phyloP scores from a whole-genome alignment of 202 grass and related monocot genomes.

The Zizania palustris region DNA sequence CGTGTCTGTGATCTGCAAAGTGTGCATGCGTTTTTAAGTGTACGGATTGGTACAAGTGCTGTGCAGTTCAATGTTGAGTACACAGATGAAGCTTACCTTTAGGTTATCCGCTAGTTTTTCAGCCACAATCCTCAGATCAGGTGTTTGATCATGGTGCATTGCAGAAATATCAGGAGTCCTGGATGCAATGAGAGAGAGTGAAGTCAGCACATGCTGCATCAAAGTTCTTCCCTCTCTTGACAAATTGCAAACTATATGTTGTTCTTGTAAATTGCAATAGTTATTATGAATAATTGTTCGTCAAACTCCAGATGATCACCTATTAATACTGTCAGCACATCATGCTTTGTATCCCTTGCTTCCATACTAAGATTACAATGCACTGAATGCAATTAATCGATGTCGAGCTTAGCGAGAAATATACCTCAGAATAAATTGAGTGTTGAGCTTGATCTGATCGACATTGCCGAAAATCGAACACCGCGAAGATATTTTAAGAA shows the following conservation, averaged over 20 bases:
- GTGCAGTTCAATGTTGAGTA: neutral
- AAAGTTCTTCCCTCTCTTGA: neutral
- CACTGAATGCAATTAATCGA: neutral
- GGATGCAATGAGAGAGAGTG: slow-evolving; percentile 10
- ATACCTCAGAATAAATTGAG: slow-evolving; percentile 61
- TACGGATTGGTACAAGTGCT: neutral
- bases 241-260: neutral
- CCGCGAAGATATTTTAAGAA: slow-evolving; percentile 66
- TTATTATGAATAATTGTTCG: neutral
- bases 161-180: slow-evolving; percentile 63
- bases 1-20: slow-evolving; percentile 47
- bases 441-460: slow-evolving; percentile 46
- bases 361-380: neutral
- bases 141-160: slow-evolving; percentile 70
- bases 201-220: neutral
- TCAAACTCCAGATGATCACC: neutral
- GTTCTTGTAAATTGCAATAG: neutral
- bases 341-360: neutral
- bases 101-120: slow-evolving; percentile 56
- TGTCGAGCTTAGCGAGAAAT: neutral
- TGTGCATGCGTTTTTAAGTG: no score
- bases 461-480: slow-evolving; percentile 55
- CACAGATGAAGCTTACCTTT: slow-evolving; percentile 30
- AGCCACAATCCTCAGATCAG: slow-evolving; percentile 57
- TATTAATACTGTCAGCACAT: neutral